Evolutionary conservation across 2,329 filamentous ascomycete genomes (phyloP).

Genomic region (Penicillium sp.): DNA sequence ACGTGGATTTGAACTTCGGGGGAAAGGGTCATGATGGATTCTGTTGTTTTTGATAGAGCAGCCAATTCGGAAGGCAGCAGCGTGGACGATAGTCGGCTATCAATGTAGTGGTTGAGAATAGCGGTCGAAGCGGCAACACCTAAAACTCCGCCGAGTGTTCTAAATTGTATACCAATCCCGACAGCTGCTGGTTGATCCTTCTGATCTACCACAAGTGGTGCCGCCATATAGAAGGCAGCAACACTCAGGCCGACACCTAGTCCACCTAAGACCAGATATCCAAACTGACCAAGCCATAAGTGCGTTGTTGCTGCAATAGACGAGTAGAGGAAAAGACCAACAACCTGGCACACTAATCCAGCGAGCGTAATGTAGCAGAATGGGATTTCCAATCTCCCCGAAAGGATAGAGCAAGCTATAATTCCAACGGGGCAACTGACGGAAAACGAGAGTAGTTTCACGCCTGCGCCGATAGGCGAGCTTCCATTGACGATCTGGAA

Average conservation of each 20-base stretch:
- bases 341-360: constrained; percentile 17
- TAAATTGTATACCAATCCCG: constrained; percentile 44
- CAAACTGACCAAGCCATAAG: constrained; percentile 26
- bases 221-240: constrained; percentile 20
- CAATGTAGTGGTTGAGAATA: constrained; percentile 23
- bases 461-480: constrained; percentile 22
- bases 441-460: constrained; percentile 26
- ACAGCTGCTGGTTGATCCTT: constrained; percentile 38
- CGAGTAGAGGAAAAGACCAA: constrained; percentile 23
- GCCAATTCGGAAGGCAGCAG: neutral
- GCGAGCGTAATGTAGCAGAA: constrained; percentile 18
- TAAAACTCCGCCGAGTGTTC: constrained; percentile 45
- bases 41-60: constrained; percentile 4
- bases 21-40: constrained; percentile 8
- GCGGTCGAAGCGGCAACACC: constrained; percentile 41
- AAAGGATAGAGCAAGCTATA: constrained; percentile 15
- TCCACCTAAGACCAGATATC: constrained; percentile 21
- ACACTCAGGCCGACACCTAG: constrained; percentile 18
- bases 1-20: constrained; percentile 7
- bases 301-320: constrained; percentile 13
- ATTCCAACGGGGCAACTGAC: constrained; percentile 21
- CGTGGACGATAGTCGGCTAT: constrained; percentile 8
- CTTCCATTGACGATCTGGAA: constrained; percentile 29
- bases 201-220: constrained; percentile 18
- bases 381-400: constrained; percentile 14